Conservation (phyloP, 495 filamentous ascomycete genomes). For the Cairneyella variabilis region DNA sequence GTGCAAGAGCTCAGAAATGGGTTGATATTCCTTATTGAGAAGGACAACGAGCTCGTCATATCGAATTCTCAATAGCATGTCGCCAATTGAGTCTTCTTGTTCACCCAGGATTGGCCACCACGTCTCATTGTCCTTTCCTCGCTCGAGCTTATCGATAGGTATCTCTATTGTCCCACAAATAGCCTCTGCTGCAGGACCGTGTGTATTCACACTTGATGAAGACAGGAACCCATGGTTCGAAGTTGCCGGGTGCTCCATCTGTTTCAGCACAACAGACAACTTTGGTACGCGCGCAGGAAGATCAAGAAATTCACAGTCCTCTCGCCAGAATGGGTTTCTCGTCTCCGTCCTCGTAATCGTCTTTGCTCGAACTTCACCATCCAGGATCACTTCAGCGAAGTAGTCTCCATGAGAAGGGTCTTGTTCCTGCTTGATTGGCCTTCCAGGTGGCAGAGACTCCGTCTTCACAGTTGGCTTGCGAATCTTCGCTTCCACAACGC, state of each 20-base stretch:
- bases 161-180: constrained; percentile 75
- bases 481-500: constrained; percentile 58
- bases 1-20: constrained; percentile 80
- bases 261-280: constrained; percentile 79
- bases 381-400: constrained; percentile 87
- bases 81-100: constrained; percentile 67
- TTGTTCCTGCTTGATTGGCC: constrained; percentile 28
- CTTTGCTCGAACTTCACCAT: constrained; percentile 82
- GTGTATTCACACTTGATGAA: constrained; percentile 20
- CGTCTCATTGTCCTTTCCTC: constrained; percentile 76
- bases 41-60: constrained; percentile 87
- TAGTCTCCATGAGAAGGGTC: constrained; percentile 55
- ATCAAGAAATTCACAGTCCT: constrained; percentile 84
- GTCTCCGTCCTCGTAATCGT: constrained; percentile 81
- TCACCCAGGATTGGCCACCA: constrained; percentile 85
- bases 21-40: constrained; percentile 79
- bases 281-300: constrained; percentile 76
- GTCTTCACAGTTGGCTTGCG: constrained; percentile 16
- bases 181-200: constrained; percentile 32
- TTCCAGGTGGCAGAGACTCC: constrained; percentile 27
- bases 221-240: constrained; percentile 23
- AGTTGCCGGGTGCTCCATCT: constrained; percentile 41
- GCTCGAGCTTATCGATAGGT: constrained; percentile 75
- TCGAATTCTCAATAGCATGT: constrained; percentile 79
- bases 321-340: constrained; percentile 88